These are phyloP conservation scores for Candida jianshihensis DNA, from an alignment of 805 yeast genomes.

Conservation along the genomic window DNA sequence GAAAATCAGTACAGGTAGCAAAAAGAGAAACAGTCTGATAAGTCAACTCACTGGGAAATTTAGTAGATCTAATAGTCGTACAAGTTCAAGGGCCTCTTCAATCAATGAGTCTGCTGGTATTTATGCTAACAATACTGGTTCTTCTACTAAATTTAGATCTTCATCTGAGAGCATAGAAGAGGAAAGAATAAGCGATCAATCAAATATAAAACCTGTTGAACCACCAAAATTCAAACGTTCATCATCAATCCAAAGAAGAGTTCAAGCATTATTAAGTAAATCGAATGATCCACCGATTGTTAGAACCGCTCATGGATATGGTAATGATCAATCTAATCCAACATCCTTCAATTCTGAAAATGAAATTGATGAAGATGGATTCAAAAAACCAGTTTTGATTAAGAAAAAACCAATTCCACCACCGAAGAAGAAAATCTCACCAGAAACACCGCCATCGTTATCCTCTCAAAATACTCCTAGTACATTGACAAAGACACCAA, in stretches of 20 bases:
- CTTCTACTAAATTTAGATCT: conserved; percentile 11
- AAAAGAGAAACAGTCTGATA: conserved; percentile 16
- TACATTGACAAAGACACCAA: conserved; percentile 14
- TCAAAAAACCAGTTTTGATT: conserved; percentile 18
- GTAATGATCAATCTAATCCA: conserved; percentile 47
- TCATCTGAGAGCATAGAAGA: conserved; percentile 21
- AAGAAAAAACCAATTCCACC: conserved; percentile 11
- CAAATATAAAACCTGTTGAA: conserved; percentile 2
- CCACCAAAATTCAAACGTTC: conserved; percentile 12
- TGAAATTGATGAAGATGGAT: conserved; percentile 20
- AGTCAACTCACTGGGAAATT: conserved; percentile 22
- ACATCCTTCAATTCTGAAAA: conserved; percentile 21
- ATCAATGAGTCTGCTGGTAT: conserved; percentile 19
- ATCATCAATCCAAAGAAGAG: conserved; percentile 22
- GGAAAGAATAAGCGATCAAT: conserved; percentile 7
- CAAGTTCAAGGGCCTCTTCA: conserved; percentile 22
- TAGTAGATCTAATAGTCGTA: conserved; percentile 20
- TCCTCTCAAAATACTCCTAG: conserved; percentile 22
- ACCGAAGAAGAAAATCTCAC: conserved; percentile 9
- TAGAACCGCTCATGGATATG: conserved; percentile 77
- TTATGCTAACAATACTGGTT: conserved; percentile 9
- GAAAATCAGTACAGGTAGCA: conserved; percentile 22
- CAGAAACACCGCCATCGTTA: conserved; percentile 20
- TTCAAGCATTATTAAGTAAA: conserved; percentile 25
- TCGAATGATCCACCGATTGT: conserved; percentile 36